These are phyloP conservation scores for Aspergillus neoniger DNA, from an alignment of 2,329 filamentous ascomycete genomes.

Conservation along the genomic window DNA sequence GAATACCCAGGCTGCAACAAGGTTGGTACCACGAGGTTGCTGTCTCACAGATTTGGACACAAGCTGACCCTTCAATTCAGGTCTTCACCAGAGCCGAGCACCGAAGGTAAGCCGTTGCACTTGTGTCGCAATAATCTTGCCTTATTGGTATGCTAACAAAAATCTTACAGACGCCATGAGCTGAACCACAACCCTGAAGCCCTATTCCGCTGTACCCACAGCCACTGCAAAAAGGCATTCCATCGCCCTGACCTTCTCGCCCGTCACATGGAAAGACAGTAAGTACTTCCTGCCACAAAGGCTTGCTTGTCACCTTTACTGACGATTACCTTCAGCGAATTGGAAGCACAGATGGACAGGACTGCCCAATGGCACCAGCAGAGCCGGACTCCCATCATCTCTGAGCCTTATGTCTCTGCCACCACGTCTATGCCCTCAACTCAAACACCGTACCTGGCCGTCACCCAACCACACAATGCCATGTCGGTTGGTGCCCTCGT, in stretches of 20 bases:
- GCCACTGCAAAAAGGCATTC: slow-evolving; percentile 51
- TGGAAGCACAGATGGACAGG: slow-evolving; percentile 38
- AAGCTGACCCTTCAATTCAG: slow-evolving; percentile 29
- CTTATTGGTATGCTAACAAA: not conserved
- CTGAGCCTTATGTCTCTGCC: slow-evolving; percentile 27
- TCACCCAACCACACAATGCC: slow-evolving; percentile 32
- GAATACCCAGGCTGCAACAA: slow-evolving; percentile 51
- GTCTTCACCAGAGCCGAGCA: slow-evolving; percentile 55
- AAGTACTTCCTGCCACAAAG: slow-evolving; percentile 24
- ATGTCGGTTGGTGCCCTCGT: slow-evolving; percentile 42
- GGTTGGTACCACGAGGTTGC: slow-evolving; percentile 32
- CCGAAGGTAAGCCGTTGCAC: slow-evolving; percentile 34
- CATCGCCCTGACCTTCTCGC: slow-evolving; percentile 51
- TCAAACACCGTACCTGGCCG: slow-evolving; percentile 26
- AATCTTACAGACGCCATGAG: slow-evolving; percentile 47
- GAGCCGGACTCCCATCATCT: slow-evolving; percentile 23
- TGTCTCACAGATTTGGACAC: not conserved
- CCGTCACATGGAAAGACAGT: slow-evolving; percentile 55
- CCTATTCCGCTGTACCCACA: slow-evolving; percentile 45
- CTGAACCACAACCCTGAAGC: slow-evolving; percentile 54
- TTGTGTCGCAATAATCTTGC: not conserved
- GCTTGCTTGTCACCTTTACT: slow-evolving; percentile 7
- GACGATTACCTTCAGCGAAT: slow-evolving; percentile 29
- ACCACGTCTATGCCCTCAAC: slow-evolving; percentile 28
- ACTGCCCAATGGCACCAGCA: slow-evolving; percentile 30